phyloP scores from a whole-genome alignment of 1,284 basidiomycete genomes.

The Psilocybe mexicana region DNA sequence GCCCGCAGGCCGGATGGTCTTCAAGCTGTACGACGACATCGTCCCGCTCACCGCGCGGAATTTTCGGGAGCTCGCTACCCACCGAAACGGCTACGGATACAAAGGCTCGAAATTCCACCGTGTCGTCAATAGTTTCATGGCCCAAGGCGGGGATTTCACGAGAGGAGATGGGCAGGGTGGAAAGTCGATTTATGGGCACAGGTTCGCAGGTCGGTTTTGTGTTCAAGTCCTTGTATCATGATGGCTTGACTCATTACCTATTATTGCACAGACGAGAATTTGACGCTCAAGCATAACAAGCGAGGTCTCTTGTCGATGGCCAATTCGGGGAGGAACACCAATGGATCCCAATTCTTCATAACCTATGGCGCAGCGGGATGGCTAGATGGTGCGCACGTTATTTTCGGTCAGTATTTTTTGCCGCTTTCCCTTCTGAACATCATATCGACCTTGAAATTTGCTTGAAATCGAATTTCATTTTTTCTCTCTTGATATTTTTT shows the following conservation, averaged over 20 bases:
- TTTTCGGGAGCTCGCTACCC: conserved; percentile 89
- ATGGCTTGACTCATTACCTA: neutral
- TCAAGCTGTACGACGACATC: conserved; percentile 77
- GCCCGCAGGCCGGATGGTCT: conserved; percentile 71
- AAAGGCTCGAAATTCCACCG: conserved; percentile 77
- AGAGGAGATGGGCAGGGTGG: conserved; percentile 84
- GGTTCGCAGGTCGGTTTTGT: conserved; percentile 60
- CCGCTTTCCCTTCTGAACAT: neutral
- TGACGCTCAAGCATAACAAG: conserved; percentile 76
- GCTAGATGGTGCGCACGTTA: conserved; percentile 81
- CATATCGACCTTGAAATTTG: no score
- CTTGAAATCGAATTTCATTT: neutral
- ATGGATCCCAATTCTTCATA: conserved; percentile 73
- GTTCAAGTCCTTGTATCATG: neutral
- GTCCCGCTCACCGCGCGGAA: conserved; percentile 82
- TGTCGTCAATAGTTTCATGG: conserved; percentile 64
- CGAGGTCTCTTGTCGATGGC: conserved; percentile 92
- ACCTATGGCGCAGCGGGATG: conserved; percentile 68
- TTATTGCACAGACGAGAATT: conserved; percentile 75
- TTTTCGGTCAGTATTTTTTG: conserved; percentile 60
- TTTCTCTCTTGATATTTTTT: neutral
- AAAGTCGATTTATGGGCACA: conserved; percentile 90
- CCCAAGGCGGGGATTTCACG: conserved; percentile 76
- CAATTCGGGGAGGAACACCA: conserved; percentile 72
- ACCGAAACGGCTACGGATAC: conserved; percentile 70